Evolutionary conservation across 1,139 yeast genomes (phyloP), one percentile per base, ranked within the genome.

Genomic region (Diutina sp.): DNA sequence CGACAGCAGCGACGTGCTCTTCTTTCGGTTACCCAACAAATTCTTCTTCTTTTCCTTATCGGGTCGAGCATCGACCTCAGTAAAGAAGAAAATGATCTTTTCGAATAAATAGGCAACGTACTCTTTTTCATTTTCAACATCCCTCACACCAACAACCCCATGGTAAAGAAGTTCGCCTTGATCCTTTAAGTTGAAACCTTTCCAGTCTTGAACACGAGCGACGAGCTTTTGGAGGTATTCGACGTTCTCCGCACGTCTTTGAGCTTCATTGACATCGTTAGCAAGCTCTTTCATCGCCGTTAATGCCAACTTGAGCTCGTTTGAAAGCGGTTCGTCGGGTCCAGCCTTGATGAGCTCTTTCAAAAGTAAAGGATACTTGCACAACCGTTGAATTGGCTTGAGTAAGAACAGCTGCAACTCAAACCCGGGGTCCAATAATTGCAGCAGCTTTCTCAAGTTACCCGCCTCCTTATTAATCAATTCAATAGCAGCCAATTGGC

Each of bases 381-480:
- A 90, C 38, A 93, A 78, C 63, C 99, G 80, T 73, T 93, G 99
- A 50, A 93, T 90, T 0, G 99, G 99, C 68, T 93, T 93, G 63
- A 93, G 82, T 55, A 95, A 77, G 68, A 88, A 88, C 56, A 95
- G 85, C 65, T 90, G 98, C 57, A 93, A 75, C 69, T 93, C 99
- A 67, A 90, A 85, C 46, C 90, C 87, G 32, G 95, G 95, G 61
- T 86, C 95, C 58, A 93, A 82, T 52, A 90, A 71, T 55, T 78
- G 71, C 4, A 87, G 77, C 29, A 85, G 77, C 59, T 80, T 80
- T 58, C 69, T 73, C 58, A 88, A 73, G 63, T 79, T 83, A 48
- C 73, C 65, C 45, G 84, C 78, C 63, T 87, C 91, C 56, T 80
- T 79, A 55, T 78, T 76, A 47, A 95, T 87, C 58, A 90, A 78